Percentiles rank a stretch among this genome's conserved stretches.
Evolutionary conservation across 1,284 basidiomycete genomes (phyloP).

Genomic region (Singerocomus inundabilis): DNA sequence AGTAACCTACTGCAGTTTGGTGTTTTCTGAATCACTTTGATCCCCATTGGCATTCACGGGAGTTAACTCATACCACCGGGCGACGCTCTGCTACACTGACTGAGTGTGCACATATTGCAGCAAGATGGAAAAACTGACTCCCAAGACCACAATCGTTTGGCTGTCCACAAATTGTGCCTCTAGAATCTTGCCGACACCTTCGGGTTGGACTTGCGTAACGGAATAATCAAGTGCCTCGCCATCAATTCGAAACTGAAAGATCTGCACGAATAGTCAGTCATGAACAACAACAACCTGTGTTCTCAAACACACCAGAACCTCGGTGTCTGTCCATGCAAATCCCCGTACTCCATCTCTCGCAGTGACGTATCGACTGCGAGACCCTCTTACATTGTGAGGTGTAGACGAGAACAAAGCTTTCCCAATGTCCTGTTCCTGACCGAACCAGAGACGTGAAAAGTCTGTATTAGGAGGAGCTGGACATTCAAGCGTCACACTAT

Average conservation of each 20-base stretch:
- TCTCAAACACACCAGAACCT: slow-evolving; percentile 25
- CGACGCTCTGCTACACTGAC: slow-evolving; percentile 12
- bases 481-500: neutral
- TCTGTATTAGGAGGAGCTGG: slow-evolving; percentile 11
- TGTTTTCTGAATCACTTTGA: slow-evolving; percentile 7
- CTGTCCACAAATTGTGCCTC: slow-evolving; percentile 25
- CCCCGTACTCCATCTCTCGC: slow-evolving; percentile 23
- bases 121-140: slow-evolving; percentile 17
- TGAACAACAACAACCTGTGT: neutral
- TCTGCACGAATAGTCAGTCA: slow-evolving; percentile 5
- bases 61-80: slow-evolving; percentile 24
- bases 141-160: slow-evolving; percentile 25
- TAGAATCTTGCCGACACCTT: slow-evolving; percentile 21
- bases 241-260: slow-evolving; percentile 24
- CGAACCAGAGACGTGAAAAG: slow-evolving; percentile 26
- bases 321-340: slow-evolving; percentile 29
- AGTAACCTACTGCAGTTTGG: slow-evolving; percentile 23
- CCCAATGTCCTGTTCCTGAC: slow-evolving; percentile 25
- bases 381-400: slow-evolving; percentile 12
- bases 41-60: slow-evolving; percentile 16
- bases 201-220: slow-evolving; percentile 16
- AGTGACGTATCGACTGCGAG: slow-evolving; percentile 24
- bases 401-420: slow-evolving; percentile 19
- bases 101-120: slow-evolving; percentile 8
- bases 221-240: neutral